Evolutionary conservation across 768 basidiomycete genomes (phyloP), one percentile per base, ranked within the genome.

Genomic region (Lepiota brunneoincarnata): DNA sequence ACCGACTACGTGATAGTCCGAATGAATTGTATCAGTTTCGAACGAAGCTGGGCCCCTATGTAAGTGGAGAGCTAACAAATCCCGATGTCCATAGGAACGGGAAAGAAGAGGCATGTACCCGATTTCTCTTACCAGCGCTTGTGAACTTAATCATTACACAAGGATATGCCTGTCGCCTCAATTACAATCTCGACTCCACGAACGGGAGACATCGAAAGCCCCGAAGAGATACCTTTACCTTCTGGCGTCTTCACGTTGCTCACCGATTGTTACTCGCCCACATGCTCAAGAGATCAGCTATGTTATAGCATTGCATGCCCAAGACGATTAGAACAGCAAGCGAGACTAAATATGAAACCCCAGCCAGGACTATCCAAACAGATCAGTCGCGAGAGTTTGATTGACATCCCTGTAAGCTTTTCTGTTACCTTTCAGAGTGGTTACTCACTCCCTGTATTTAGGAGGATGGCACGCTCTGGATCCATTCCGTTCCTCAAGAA

Each of bases 231-330:
- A 12, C 80, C 84, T 20, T 70, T 98, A 51, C 97, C 97, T 2
- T 83, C 89, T 0, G 97, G 97, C 20, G 94, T 98, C 14, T 98
- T 98, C 69, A 98, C 95, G 1, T 79, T 98, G 41, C 78, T 99
- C 57, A 95, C 94, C 0, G 95, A 97, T 66, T 99, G 97, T 68
- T 98, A 98, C 72, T 97, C 94, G 10, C 93, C 97, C 15, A 99
- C 97, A 26, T 98, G 97, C 71, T 90, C 91, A 31, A 78, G 91
- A 48, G 95, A 98, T 65, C 85, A 83, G 56, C 72, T 98, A n/a
- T 99, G 97, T 72, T 98, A 99, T 68, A 93, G 90, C 59, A 98
- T 98, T 59, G 94, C 93, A 23, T 99, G 97, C 66, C 97, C 97
- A 1, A 72, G 97, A 46, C 73, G 97, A 56, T 69, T 97, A 55